These are phyloP conservation scores for Onygenales sp. DNA, from an alignment of 2,329 filamentous ascomycete genomes.

Conservation along the genomic window DNA sequence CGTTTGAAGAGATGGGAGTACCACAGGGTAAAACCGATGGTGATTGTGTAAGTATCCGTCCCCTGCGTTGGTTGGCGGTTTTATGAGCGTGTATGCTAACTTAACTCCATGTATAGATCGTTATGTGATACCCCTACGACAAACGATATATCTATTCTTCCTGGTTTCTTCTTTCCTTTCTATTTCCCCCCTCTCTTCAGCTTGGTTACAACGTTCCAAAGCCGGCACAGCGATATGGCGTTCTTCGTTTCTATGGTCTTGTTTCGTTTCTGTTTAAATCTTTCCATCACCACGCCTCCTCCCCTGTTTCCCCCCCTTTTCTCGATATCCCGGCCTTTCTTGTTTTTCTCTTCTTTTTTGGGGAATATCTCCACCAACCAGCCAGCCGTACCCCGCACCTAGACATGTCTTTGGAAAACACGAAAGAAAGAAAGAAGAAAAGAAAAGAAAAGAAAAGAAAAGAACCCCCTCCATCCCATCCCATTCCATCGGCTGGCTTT, in stretches of 20 bases:
- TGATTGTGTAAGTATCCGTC: constrained; percentile 64
- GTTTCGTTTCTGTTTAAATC: constrained; percentile 5
- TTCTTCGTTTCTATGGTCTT: background rate
- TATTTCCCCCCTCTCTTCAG: background rate
- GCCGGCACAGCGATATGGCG: constrained; percentile 4
- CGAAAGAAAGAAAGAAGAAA: too few species aligned
- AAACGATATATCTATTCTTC: background rate
- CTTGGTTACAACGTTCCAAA: background rate
- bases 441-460: too few species aligned
- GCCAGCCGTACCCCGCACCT: too few species aligned
- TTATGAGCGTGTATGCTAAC: constrained; percentile 1
- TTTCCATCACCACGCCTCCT: background rate
- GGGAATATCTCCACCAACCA: too few species aligned
- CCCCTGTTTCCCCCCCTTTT: background rate
- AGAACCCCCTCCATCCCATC: too few species aligned
- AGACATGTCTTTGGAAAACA: too few species aligned
- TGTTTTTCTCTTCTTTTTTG: too few species aligned
- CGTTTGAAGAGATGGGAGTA: constrained; percentile 98
- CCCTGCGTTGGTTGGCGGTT: background rate
- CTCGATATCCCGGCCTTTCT: too few species aligned
- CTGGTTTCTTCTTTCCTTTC: background rate
- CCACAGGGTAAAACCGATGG: constrained; percentile 71
- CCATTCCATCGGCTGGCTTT: too few species aligned
- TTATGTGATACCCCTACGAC: constrained; percentile 15
- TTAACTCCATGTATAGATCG: constrained; percentile 8